Evolutionary conservation across 768 basidiomycete species (phyloP).

Genomic region (Serendipita sp.): DNA sequence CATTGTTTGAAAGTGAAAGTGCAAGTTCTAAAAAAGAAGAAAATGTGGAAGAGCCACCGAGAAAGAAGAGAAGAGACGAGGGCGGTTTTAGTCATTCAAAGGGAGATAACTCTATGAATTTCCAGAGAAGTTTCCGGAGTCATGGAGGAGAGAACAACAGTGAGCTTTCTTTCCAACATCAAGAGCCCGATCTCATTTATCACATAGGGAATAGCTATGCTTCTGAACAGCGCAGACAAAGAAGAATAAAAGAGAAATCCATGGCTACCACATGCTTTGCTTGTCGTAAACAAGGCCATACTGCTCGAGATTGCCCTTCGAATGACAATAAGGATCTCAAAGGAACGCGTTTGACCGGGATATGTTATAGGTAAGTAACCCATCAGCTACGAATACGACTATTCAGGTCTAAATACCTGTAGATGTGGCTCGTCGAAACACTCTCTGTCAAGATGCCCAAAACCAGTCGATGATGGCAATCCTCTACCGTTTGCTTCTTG

Average conservation of each 20-base stretch:
- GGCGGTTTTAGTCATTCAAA: neutral
- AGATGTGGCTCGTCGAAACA: constrained; percentile 77
- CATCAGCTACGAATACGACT: neutral
- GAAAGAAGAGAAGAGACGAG: constrained; percentile 28
- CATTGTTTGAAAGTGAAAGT: constrained; percentile 12
- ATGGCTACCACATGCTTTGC: constrained; percentile 64
- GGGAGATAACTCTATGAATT: too few species aligned
- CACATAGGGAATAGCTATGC: constrained; percentile 13
- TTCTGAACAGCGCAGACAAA: constrained; percentile 45
- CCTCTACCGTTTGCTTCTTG: constrained; percentile 81
- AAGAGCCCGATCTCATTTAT: constrained; percentile 5
- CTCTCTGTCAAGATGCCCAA: constrained; percentile 61
- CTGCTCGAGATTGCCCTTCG: constrained; percentile 65
- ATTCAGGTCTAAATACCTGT: neutral
- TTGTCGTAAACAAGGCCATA: constrained; percentile 70
- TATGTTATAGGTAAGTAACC: constrained; percentile 50
- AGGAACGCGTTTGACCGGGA: constrained; percentile 22
- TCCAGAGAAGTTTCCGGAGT: neutral
- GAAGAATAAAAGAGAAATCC: constrained; percentile 42
- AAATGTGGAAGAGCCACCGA: constrained; percentile 31
- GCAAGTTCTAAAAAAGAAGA: constrained; percentile 5
- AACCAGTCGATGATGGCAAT: constrained; percentile 40
- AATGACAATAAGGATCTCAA: constrained; percentile 17
- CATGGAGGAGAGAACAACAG: constrained; percentile 11
- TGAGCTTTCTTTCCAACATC: constrained; percentile 15